phyloP scores from a whole-genome alignment of 2,329 filamentous ascomycete species.

The Penicillium vulpinum region DNA sequence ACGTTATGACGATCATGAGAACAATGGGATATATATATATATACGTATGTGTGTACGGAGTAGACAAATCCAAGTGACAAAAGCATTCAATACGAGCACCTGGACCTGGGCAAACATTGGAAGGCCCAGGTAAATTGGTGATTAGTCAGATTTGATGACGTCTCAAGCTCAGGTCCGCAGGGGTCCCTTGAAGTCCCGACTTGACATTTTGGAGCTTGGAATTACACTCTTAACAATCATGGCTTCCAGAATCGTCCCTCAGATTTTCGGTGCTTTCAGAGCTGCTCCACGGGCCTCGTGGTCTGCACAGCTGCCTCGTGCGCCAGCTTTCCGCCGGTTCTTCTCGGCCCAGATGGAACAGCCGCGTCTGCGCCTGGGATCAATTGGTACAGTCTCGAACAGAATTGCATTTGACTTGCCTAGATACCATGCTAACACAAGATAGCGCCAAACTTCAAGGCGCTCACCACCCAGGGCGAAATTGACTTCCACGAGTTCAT shows the following conservation, averaged over 20 bases:
- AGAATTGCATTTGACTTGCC: neutral
- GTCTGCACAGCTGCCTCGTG: conserved; percentile 22
- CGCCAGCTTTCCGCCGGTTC: conserved; percentile 32
- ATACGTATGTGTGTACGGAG: too few relatives aligned
- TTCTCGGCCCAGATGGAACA: conserved; percentile 32
- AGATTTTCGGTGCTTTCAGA: conserved; percentile 28
- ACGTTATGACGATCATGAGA: too few relatives aligned
- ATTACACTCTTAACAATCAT: conserved; percentile 20
- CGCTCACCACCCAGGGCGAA: conserved; percentile 63
- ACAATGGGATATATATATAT: neutral
- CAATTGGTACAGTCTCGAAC: conserved; percentile 29
- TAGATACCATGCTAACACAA: neutral
- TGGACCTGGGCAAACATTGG: too few relatives aligned
- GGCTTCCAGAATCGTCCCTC: conserved; percentile 30
- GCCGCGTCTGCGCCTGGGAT: conserved; percentile 37
- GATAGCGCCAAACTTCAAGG: conserved; percentile 65
- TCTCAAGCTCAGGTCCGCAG: neutral
- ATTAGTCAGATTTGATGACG: conserved; percentile 4
- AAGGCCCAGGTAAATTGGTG: neutral
- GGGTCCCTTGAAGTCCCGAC: neutral
- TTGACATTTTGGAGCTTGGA: neutral
- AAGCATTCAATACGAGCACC: too few relatives aligned
- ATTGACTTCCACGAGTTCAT: conserved; percentile 72
- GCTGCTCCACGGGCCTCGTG: conserved; percentile 25
- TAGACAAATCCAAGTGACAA: neutral